These are phyloP conservation scores for Penicillium macrosclerotiorum DNA, from an alignment of 495 filamentous ascomycete species.

Conservation along the genomic window DNA sequence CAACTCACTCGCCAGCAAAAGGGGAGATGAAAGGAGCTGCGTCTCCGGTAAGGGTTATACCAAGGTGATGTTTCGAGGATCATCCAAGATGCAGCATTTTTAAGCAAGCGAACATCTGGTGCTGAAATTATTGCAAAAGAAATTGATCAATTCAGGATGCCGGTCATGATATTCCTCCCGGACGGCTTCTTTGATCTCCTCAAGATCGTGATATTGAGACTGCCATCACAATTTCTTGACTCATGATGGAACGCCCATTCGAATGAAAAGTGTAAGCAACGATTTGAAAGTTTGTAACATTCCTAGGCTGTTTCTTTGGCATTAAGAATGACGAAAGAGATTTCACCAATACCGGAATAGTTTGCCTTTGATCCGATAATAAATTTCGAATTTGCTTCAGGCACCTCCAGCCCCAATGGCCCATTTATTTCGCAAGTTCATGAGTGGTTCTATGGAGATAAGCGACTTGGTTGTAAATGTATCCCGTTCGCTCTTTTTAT, in stretches of 20 bases:
- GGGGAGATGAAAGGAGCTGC: constrained; percentile 60
- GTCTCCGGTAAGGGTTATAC: constrained; percentile 56
- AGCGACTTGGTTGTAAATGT: too few relatives aligned
- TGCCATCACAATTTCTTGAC: constrained; percentile 21
- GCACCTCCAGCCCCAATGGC: constrained; percentile 64
- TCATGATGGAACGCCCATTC: constrained; percentile 11
- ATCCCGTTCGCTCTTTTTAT: too few relatives aligned
- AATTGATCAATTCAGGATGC: constrained; percentile 19
- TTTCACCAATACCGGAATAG: constrained; percentile 45
- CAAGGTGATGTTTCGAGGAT: constrained; percentile 40
- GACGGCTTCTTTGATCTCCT: constrained; percentile 3
- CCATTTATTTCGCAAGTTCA: too few relatives aligned
- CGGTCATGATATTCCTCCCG: constrained; percentile 22
- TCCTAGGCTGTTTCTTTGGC: constrained; percentile 12
- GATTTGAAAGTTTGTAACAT: constrained; percentile 11
- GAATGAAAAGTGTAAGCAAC: constrained; percentile 17
- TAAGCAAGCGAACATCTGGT: constrained; percentile 21
- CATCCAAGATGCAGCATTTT: constrained; percentile 54
- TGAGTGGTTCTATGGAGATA: too few relatives aligned
- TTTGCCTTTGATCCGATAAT: constrained; percentile 41
- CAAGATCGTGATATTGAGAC: constrained; percentile 8
- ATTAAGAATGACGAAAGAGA: constrained; percentile 12
- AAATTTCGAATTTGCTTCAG: constrained; percentile 52
- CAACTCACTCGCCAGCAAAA: constrained; percentile 57
- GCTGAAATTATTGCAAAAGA: constrained; percentile 9